Base-by-base conservation (phyloP, 2,329 filamentous ascomycete species). In the Fusarium sp. region DNA sequence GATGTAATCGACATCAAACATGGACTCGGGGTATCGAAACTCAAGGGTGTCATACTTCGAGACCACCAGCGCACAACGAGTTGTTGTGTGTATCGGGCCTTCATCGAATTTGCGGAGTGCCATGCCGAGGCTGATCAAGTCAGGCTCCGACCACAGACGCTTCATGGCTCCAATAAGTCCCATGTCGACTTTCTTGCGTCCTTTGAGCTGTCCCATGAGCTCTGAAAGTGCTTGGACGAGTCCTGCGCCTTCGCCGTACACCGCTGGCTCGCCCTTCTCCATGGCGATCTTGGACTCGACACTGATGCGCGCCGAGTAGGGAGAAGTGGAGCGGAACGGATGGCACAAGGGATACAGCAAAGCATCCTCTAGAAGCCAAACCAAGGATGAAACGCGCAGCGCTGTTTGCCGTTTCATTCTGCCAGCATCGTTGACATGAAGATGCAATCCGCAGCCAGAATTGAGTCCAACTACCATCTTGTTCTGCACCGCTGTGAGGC, bases 11-110 rank as follows among this genome's bases (percentile, higher is more conserved):
- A 64, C 55, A 26, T 77, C 72, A 46, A 76, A 75, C 10, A 48
- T 68, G 14, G 72, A 68, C 20, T 76, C 74, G 24, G 74, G 72
- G 39, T 77, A 77, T 31, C 75, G 72, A 22, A 77, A 77, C 58
- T 76, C 74, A 15, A 75, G 18, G 1, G 73, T 76, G 26, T 72
- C 48, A 49, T 74, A 71, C 40, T 63, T 67, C 18, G 72, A 69
- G 3, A 75, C 53, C n/a, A 68, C 75, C 5, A 76, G 44, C 3
- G 55, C 74, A 52, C 74, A 76, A 13, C 68, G 67, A 10, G 55
- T 61, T 7, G 72, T 75, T 15, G 72, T 74, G 52, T 69, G 72
- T 5, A 67, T 56, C 5, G 61, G 50, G 2, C 72, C 72, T 34
- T 71, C 63, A 18, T 74, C 49, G 43, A 72, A 74, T 36, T 74